Conservation (phyloP, 2,329 filamentous ascomycete species). For the Sclerotinia glacialis region DNA sequence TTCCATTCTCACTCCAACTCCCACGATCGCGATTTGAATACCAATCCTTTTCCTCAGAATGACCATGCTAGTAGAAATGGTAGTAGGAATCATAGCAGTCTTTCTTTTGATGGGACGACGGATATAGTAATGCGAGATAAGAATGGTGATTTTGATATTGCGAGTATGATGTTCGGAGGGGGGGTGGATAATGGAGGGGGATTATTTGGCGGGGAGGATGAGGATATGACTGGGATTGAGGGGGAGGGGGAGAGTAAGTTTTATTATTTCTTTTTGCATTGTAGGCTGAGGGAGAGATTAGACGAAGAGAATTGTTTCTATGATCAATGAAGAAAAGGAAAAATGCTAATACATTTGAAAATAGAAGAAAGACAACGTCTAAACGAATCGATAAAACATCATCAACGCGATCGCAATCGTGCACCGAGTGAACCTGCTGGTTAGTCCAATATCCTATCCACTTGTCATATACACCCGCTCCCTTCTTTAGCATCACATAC, state of each 20-base stretch:
- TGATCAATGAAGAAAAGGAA: conserved; percentile 37
- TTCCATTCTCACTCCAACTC: conserved; percentile 27
- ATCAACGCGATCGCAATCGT: conserved; percentile 54
- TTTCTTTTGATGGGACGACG: conserved; percentile 25
- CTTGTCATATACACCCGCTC: neutral
- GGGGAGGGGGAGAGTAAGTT: conserved; percentile 49
- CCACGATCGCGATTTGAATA: neutral
- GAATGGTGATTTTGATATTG: conserved; percentile 61
- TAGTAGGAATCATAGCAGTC: neutral
- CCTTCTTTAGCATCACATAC: neutral
- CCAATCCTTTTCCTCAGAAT: neutral
- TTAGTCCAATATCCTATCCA: conserved; percentile 40
- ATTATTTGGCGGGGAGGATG: conserved; percentile 46
- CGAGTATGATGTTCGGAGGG: conserved; percentile 32
- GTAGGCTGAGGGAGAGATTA: neutral
- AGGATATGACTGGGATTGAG: conserved; percentile 44
- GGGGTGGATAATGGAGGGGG: neutral
- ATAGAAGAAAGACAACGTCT: conserved; percentile 59
- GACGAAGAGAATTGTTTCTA: fast-evolving
- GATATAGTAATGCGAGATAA: conserved; percentile 63
- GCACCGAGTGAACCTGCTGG: conserved; percentile 64
- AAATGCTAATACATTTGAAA: conserved; percentile 34
- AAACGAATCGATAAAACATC: conserved; percentile 59
- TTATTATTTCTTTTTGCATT: neutral
- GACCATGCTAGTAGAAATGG: neutral